These are phyloP conservation scores for Striga hermonthica DNA, from an alignment of 305 asterid genomes.

Conservation along the genomic window DNA sequence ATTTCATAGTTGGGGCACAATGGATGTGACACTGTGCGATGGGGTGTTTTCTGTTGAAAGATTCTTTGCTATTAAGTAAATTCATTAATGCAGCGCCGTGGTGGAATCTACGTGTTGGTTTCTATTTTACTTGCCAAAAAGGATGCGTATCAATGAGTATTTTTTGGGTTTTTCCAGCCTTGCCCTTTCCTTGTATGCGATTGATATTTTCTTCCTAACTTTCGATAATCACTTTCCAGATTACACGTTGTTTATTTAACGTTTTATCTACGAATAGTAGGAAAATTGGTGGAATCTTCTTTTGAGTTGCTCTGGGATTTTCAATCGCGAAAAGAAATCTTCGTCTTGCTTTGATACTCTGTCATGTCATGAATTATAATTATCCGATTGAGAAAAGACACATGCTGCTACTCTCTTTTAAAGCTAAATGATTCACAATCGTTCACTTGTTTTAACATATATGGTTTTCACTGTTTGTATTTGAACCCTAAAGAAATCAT, in stretches of 20 bases:
- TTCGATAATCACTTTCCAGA: constrained; percentile 10
- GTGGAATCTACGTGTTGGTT: constrained; percentile 28
- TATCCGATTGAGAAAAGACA: neutral
- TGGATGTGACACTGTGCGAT: constrained; percentile 13
- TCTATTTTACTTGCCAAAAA: neutral
- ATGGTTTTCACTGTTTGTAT: neutral
- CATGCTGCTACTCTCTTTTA: neutral
- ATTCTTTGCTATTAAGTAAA: constrained; percentile 14
- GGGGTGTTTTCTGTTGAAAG: neutral
- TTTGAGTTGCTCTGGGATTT: constrained; percentile 23
- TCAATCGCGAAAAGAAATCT: constrained; percentile 12
- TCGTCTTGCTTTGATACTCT: constrained; percentile 2
- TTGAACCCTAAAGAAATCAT: neutral
- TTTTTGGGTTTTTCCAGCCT: neutral
- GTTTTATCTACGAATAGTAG: too few relatives aligned
- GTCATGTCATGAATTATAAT: constrained; percentile 7
- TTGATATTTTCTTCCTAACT: neutral
- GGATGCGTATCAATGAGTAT: neutral
- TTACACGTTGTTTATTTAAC: constrained; percentile 8
- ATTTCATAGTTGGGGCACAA: neutral
- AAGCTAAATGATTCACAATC: neutral
- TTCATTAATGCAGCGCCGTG: constrained; percentile 22
- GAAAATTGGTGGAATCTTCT: neutral
- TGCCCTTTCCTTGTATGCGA: neutral
- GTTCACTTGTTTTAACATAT: neutral